phyloP scores from a whole-genome alignment of 768 basidiomycete species.

The Solioccasus polychromus region DNA sequence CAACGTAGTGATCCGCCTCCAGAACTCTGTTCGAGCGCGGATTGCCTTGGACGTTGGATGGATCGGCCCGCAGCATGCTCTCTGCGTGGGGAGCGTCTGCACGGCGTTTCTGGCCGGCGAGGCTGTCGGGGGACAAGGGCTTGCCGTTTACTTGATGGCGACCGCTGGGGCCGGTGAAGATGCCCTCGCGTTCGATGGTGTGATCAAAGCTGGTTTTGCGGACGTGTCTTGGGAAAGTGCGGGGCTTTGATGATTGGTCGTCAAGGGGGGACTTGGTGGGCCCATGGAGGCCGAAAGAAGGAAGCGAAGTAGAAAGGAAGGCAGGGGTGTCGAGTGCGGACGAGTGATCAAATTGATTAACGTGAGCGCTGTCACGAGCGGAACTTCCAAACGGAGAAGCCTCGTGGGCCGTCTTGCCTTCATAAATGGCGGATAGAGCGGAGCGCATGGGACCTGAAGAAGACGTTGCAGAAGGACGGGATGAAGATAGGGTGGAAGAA shows the following conservation, averaged over 20 bases:
- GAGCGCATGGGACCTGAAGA: slow-evolving; percentile 36
- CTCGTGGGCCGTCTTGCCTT: slow-evolving; percentile 38
- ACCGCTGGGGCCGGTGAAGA: slow-evolving; percentile 56
- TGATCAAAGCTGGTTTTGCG: slow-evolving; percentile 96
- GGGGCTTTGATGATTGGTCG: slow-evolving; percentile 38
- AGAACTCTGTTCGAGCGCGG: slow-evolving; percentile 28
- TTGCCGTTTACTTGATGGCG: slow-evolving; percentile 82
- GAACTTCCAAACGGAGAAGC: slow-evolving; percentile 37
- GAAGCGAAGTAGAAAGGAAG: slow-evolving; percentile 70
- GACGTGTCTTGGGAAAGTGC: slow-evolving; percentile 77
- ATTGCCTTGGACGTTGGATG: slow-evolving; percentile 49
- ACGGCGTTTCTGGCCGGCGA: slow-evolving; percentile 72
- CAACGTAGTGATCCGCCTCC: slow-evolving; percentile 40
- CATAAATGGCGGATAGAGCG: slow-evolving; percentile 48
- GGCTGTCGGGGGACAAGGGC: slow-evolving; percentile 60
- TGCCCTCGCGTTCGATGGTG: slow-evolving; percentile 70
- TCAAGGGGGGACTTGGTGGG: slow-evolving; percentile 36
- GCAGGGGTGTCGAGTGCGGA: slow-evolving; percentile 46
- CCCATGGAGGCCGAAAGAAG: slow-evolving; percentile 67
- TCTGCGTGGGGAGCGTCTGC: slow-evolving; percentile 81
- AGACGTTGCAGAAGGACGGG: slow-evolving; percentile 48
- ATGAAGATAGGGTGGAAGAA: slow-evolving; percentile 41
- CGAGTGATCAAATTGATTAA: slow-evolving; percentile 37
- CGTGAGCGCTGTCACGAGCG: slow-evolving; percentile 26
- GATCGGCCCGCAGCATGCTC: slow-evolving; percentile 77